Percentiles rank a stretch among this genome's conserved stretches.
phyloP scores from a whole-genome alignment of 2,329 filamentous ascomycete species.

The Acrodontium crateriforme region DNA sequence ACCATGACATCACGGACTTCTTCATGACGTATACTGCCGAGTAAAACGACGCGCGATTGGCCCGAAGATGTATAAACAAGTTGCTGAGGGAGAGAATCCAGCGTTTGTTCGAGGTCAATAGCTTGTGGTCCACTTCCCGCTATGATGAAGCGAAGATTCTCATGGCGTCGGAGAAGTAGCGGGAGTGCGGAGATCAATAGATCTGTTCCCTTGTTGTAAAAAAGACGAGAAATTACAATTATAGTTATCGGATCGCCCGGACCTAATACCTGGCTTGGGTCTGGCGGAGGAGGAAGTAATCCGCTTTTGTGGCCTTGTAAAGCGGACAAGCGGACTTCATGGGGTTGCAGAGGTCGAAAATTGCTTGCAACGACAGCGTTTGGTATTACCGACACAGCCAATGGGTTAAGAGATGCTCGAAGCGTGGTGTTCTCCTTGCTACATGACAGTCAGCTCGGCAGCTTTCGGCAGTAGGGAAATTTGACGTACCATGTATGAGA shows the following conservation, averaged over 20 bases:
- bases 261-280: conserved; percentile 54
- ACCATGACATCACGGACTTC: conserved; percentile 98
- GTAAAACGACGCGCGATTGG: conserved; percentile 83
- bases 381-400: conserved; percentile 96
- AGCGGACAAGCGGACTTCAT: conserved; percentile 13
- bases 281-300: conserved; percentile 31
- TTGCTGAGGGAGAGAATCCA: conserved; percentile 43
- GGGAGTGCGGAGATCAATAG: conserved; percentile 93
- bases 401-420: conserved; percentile 79
- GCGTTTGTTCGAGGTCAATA: conserved; percentile 95
- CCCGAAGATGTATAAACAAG: conserved; percentile 36
- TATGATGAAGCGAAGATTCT: conserved; percentile 93
- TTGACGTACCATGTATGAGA: conserved; percentile 79
- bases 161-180: conserved; percentile 74
- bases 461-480: background rate
- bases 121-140: conserved; percentile 91
- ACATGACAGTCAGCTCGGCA: conserved; percentile 12
- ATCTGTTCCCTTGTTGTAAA: conserved; percentile 98
- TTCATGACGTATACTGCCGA: conserved; percentile 86
- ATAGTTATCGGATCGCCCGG: conserved; percentile 86
- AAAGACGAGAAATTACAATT: conserved; percentile 90
- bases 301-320: conserved; percentile 13
- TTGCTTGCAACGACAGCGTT: conserved; percentile 96
- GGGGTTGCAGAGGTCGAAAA: conserved; percentile 57
- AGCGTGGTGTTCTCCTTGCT: conserved; percentile 98